A percentile compares a stretch with the other conserved stretches of the same genome.
phyloP scores from a whole-genome alignment of 2,329 filamentous ascomycete genomes.

The Diaporthe longicolla region DNA sequence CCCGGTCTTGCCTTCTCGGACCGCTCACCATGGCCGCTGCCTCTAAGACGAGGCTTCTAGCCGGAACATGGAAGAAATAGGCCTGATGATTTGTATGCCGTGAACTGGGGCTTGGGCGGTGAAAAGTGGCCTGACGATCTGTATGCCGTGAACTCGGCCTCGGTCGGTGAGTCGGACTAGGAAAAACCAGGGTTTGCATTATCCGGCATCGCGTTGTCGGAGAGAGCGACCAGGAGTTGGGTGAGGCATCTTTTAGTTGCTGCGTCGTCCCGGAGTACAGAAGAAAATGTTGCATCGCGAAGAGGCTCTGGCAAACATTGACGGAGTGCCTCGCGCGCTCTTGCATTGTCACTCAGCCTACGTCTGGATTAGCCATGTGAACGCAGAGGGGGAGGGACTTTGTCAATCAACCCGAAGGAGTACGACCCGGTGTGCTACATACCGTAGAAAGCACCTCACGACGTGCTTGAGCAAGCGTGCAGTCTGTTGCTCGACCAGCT shows the following conservation, averaged over 20 bases:
- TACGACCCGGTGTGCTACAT: constrained; percentile 52
- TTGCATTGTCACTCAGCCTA: constrained; percentile 94
- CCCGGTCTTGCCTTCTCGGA: neutral
- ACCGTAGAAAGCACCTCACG: constrained; percentile 96
- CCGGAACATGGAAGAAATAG: too few relatives aligned
- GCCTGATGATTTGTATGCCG: too few relatives aligned
- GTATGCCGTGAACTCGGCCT: constrained; percentile 20
- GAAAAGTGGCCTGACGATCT: constrained; percentile 16
- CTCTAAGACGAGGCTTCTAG: too few relatives aligned
- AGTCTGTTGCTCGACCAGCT: constrained; percentile 97
- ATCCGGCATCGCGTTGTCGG: constrained; percentile 79
- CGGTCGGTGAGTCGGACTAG: constrained; percentile 38
- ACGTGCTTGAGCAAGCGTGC: constrained; percentile 97
- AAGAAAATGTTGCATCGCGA: constrained; percentile 97
- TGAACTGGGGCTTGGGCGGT: too few relatives aligned
- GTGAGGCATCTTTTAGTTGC: constrained; percentile 97
- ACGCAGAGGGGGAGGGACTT: neutral
- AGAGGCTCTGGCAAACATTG: constrained; percentile 98
- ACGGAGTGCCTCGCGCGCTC: constrained; percentile 92
- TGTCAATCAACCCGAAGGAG: neutral
- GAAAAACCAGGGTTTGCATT: constrained; percentile 46
- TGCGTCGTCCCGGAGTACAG: constrained; percentile 94
- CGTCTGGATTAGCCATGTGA: constrained; percentile 5
- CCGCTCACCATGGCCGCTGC: too few relatives aligned
- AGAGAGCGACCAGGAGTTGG: constrained; percentile 96